Evolutionary conservation across 306 rosid species (phyloP).

Genomic region (Trichosanthes truncata): DNA sequence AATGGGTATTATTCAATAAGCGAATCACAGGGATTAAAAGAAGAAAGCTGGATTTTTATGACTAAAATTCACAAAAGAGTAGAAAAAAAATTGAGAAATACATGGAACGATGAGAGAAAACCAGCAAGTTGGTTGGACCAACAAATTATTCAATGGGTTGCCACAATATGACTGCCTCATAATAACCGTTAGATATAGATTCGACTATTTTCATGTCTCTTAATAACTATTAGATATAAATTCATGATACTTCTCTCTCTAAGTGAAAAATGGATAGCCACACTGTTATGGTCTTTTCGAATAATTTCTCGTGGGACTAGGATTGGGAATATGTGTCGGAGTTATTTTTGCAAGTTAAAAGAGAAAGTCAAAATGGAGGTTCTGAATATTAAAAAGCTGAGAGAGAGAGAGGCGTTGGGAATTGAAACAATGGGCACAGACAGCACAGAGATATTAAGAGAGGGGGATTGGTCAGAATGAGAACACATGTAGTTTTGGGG

Average conservation of each 20-base stretch:
- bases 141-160: too few relatives aligned
- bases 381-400: neutral
- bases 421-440: conserved; percentile 10
- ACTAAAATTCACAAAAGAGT: neutral
- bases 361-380: conserved; percentile 48
- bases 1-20: neutral
- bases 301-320: too few relatives aligned
- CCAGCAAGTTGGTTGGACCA: neutral
- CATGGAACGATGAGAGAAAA: conserved; percentile 30
- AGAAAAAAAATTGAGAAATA: neutral
- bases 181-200: too few relatives aligned
- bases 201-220: too few relatives aligned
- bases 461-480: neutral
- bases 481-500: conserved; percentile 20
- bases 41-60: neutral
- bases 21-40: neutral
- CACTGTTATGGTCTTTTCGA: too few relatives aligned
- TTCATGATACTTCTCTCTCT: too few relatives aligned
- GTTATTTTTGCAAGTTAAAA: conserved; percentile 16
- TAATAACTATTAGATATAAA: too few relatives aligned
- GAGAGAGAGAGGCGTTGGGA: conserved; percentile 8
- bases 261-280: too few relatives aligned
- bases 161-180: too few relatives aligned
- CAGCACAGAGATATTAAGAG: neutral
- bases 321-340: conserved; percentile 82